Evolutionary conservation across 805 yeast species (phyloP), one percentile per base, ranked within the genome.

Genomic region (Maudiozyma turicensis): DNA sequence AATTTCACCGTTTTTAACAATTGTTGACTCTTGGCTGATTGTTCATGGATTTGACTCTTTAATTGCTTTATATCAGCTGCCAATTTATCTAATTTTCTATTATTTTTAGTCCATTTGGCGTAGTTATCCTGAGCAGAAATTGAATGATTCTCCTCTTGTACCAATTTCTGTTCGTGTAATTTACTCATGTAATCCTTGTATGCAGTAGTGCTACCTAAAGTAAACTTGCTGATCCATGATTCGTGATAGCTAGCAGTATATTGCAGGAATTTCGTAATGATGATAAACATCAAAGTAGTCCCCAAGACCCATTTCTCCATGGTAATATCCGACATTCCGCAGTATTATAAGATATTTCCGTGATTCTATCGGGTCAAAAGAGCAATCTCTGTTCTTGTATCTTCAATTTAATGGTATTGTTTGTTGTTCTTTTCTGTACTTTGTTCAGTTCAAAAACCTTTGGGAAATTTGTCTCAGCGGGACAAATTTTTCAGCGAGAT

Each of bases 51-150:
- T 9, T 64, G 58, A 40, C 66, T 61, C 46, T 72, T 74, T 43
- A 77, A 55, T 8, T 56, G 50, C 14, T 72, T 75, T 41, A 84
- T 68, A 51, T 84, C 80, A 13, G 66, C 71, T 42, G 73, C 72
- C 45, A 86, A 59, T 51, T 76, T 74, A 54, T 83, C 89, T 50
- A 75, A 69, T 56, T 74, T 76, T 45, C 99, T 76, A 59, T 88
- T 90, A 53, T 90, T 72, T 64, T 88, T 88, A 1, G 97, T 95
- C 98, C 98, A 93, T 59, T 78, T 82, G 31, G 97, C 96, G 65
- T 91, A 93, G 59, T 93, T 82, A 63, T 93, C 97, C 65, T 91
- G 96, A 1, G 97, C 91, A 48, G 87, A 78, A 8, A 89, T 77
- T 2, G 72, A 53, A 32, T 78, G 71, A 52, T 88, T 76, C 56